phyloP scores from a whole-genome alignment of 768 basidiomycete genomes.

The Phlegmacium glaucopus region DNA sequence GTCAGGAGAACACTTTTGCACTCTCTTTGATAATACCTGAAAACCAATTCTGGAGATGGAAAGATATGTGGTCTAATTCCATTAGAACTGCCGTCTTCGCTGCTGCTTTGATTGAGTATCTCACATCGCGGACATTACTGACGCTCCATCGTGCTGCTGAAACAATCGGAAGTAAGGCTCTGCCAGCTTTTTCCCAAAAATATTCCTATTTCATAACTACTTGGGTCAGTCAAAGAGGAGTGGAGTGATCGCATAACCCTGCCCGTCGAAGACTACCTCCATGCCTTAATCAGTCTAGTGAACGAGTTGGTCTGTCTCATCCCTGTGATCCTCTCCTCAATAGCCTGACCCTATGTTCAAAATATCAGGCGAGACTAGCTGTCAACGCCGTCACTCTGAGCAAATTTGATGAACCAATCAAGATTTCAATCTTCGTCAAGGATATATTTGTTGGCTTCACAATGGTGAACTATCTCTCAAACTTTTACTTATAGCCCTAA shows the following conservation, averaged over 20 bases:
- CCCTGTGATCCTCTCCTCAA: not conserved
- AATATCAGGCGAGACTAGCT: constrained; percentile 64
- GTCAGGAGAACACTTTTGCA: constrained; percentile 42
- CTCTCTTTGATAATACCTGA: constrained; percentile 62
- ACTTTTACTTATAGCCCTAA: not conserved
- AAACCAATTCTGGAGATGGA: constrained; percentile 82
- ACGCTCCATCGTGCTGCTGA: constrained; percentile 49
- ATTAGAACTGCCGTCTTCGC: constrained; percentile 65
- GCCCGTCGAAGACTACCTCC: constrained; percentile 77
- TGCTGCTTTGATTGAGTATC: constrained; percentile 62
- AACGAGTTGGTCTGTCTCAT: constrained; percentile 67
- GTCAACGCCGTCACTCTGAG: constrained; percentile 83
- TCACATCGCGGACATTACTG: constrained; percentile 55
- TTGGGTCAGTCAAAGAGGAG: constrained; percentile 54
- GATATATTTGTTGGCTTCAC: constrained; percentile 82
- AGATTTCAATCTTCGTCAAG: constrained; percentile 76
- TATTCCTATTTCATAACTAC: constrained; percentile 1
- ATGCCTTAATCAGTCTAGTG: constrained; percentile 71
- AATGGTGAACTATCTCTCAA: constrained; percentile 46
- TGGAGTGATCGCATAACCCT: constrained; percentile 66
- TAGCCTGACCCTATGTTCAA: not conserved
- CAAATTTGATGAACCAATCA: constrained; percentile 74
- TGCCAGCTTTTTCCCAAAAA: not conserved
- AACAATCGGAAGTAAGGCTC: constrained; percentile 62
- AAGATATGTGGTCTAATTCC: constrained; percentile 77